Conservation (phyloP, 129 eudicot genomes). For the carrot (Daucus carota) region DNA sequence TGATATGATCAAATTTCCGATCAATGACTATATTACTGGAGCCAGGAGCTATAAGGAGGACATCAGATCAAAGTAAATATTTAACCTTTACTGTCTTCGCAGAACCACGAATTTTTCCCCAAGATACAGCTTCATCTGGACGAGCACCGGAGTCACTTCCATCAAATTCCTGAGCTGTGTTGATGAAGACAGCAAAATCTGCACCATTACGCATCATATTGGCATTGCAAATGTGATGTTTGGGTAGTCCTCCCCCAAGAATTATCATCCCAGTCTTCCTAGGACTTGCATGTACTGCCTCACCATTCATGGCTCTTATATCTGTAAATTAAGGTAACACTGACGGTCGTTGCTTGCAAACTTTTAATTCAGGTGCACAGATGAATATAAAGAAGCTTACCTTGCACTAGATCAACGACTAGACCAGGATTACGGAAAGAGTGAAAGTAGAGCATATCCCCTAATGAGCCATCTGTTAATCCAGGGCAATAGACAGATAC, state of each 20-base stretch:
- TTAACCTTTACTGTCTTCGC: slow-evolving; percentile 88
- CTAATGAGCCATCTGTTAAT: slow-evolving; percentile 86
- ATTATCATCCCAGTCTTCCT: slow-evolving; percentile 90
- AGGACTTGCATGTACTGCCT: slow-evolving; percentile 78
- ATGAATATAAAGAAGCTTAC: slow-evolving; percentile 19
- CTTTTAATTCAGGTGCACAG: not conserved
- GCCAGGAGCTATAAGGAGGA: not conserved
- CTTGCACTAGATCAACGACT: slow-evolving; percentile 80
- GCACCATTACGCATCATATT: slow-evolving; percentile 99
- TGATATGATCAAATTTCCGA: not conserved
- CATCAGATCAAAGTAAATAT: not conserved
- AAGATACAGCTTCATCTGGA: slow-evolving; percentile 96
- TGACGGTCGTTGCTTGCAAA: slow-evolving; percentile 1
- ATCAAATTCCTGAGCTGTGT: slow-evolving; percentile 93
- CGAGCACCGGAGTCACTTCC: slow-evolving; percentile 98
- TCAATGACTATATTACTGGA: not conserved
- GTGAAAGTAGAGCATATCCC: slow-evolving; percentile 94
- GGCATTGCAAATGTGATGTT: slow-evolving; percentile 92
- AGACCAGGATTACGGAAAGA: slow-evolving; percentile 72
- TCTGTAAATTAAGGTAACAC: slow-evolving; percentile 31
- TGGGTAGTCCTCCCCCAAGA: slow-evolving; percentile 92
- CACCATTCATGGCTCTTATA: slow-evolving; percentile 64
- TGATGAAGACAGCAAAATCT: slow-evolving; percentile 77
- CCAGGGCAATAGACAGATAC: slow-evolving; percentile 87
- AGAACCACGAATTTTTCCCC: slow-evolving; percentile 89